Percentiles rank a stretch among this genome's conserved stretches.
Evolutionary conservation across 164 flowering plant genomes (phyloP).

Genomic region (Vitis rotundifolia): DNA sequence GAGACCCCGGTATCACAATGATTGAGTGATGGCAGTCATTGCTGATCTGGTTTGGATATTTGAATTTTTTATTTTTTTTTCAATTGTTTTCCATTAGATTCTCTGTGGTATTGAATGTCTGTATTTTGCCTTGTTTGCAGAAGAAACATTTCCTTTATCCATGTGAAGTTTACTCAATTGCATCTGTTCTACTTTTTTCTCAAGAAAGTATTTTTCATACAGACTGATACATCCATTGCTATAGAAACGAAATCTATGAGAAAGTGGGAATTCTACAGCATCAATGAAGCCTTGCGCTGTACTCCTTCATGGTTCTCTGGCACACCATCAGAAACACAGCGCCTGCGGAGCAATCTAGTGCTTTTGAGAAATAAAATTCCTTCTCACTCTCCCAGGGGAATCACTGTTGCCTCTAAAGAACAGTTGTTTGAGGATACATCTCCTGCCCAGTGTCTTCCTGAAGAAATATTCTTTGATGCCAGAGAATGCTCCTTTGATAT

Average conservation of each 20-base stretch:
- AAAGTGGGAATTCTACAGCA: slow-evolving; percentile 34
- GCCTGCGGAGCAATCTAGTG: slow-evolving; percentile 9
- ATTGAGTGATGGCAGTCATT: neutral
- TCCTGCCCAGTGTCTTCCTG: slow-evolving; percentile 4
- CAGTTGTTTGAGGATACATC: slow-evolving; percentile 5
- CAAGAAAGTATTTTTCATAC: slow-evolving; percentile 1
- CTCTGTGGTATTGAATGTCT: neutral
- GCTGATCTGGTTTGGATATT: neutral
- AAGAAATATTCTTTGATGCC: slow-evolving; percentile 18
- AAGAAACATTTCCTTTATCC: neutral
- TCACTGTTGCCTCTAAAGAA: slow-evolving; percentile 10
- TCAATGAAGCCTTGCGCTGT: slow-evolving; percentile 24
- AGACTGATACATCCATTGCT: slow-evolving; percentile 37
- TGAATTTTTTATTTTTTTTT: too few species aligned
- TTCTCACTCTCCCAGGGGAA: slow-evolving; percentile 7
- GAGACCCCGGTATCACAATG: neutral
- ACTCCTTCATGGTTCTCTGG: slow-evolving; percentile 32
- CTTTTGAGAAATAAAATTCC: slow-evolving; percentile 1
- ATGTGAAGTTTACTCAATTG: neutral
- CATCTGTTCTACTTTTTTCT: too few species aligned
- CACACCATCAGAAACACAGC: slow-evolving; percentile 14
- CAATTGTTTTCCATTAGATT: neutral
- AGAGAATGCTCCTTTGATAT: slow-evolving; percentile 9
- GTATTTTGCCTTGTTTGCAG: neutral
- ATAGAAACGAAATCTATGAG: slow-evolving; percentile 33